Evolutionary conservation across 2,329 filamentous ascomycete species (phyloP), one percentile per base, ranked within the genome.

Genomic region (Neurospora sp.): DNA sequence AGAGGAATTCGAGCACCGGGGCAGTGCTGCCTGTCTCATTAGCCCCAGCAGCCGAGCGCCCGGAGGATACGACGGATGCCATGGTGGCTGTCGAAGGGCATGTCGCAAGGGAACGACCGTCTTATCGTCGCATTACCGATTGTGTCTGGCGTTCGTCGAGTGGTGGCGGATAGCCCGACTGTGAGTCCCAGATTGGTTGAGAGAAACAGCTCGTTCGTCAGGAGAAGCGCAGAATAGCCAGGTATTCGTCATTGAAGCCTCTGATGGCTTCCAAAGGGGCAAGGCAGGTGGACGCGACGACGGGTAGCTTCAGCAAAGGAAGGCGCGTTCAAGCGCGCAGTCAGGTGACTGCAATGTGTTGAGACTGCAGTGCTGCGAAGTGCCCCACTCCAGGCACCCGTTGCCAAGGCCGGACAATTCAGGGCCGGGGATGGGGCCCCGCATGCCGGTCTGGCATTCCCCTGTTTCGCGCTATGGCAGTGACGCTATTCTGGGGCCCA

Each of bases 1-100:
- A 97, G 72, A 88, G 86, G 79, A 91, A 96, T 77, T 96, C 93
- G 77, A 91, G 83, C 46, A 97, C 93, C 0, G 87, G 84, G 1
- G 93, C 92, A 23, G 89, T 91, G 75, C 87, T 89, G 74, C 89
- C 86, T 15, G 85, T 17, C n/a, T 57, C 69, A n/a, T 28, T 39
- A 8, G 65, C 62, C 19, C 40, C 70, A 4, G 70, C 19, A 23
- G 52, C 6, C 41, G 69, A 72, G 15, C 70, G 68, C 33, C 71
- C 70, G 12, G 70, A 73, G 28, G 72, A 71, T n/a, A 68, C 19
- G 69, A 73, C 57, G 46, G 73, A 67, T 66, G 74, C 70, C 75
- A 76, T 77, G 19, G 17, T 68, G 69, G 3, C n/a, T 17, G 12
- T 70, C 46, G 28, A 39, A 33, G 41, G 8, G 66, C 68, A 70